Base-by-base conservation (phyloP, 1,284 basidiomycete species). In the Cryptococcus sp. region DNA sequence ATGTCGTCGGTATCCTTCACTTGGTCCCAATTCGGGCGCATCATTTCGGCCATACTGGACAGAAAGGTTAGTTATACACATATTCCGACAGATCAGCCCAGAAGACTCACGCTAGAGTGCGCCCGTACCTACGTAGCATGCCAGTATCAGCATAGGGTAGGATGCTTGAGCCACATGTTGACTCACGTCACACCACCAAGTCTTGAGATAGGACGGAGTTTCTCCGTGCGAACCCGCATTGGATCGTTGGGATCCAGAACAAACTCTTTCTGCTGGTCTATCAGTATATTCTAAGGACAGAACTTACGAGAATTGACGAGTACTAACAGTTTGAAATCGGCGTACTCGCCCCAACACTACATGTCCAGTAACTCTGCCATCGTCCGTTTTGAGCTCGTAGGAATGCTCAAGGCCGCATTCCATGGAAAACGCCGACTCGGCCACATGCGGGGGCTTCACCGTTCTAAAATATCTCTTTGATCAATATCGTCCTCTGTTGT, bases 391-490 rank as follows among this genome's bases (percentile, higher is more conserved):
- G 54, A 88, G 82, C 63, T 87, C 84, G 66, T 86, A 81, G 61
- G 78, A 81, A 68, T 84, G 83, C 71, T 83, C 81, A 30, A 88
- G 79, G 80, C 83, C 82, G 79, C 88, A 90, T 79, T 90, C 89
- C 76, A 90, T 82, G 54, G 84, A 83, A 58, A 89, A 83, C 2
- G 85, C 84, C 61, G 87, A 86, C 76, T 91, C 89, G 60, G 81
- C 83, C 3, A 90, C 87, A 55, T 86, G 81, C n/a, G 87, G 81
- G 3, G 87, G 85, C 67, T 84, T 84, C 51, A 90, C 83, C 43
- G 79, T 70, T 39, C 71, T 71, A 50, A 22, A 19, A 35, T 6
- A 15, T 11, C 8, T 45, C 42, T 2, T 8, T 11, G 42, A 15
- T 45, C 22, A 35, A 13, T 35, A 35, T 35, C 8, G 8, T 35